Evolutionary conservation across 1,139 yeast genomes (phyloP), one percentile per base, ranked within the genome.

Genomic region (Kurtzmaniella quercitrusa): DNA sequence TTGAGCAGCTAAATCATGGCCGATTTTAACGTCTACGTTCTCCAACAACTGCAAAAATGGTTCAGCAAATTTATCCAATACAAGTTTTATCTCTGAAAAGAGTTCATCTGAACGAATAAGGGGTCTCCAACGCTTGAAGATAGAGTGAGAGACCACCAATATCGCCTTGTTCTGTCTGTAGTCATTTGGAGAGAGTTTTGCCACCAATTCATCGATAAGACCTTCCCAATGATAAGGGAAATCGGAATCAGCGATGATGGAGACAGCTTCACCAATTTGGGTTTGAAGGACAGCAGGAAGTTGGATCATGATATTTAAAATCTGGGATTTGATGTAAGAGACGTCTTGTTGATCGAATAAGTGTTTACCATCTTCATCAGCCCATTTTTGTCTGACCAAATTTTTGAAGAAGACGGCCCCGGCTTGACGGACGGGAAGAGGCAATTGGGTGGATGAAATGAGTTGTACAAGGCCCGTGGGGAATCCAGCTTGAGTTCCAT

Each of bases 71-170:
- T 85, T 88, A 44, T 81, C 87, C 52, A 94, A 72, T 1, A 93
- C 99, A 62, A 87, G 70, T 58, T 86, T 82, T 57, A 94, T 94
- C 60, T 94, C 99, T 46, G 79, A 64, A 59, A 89, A 91, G 46
- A 94, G 75, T 43, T 83, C 97, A 62, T 94, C 96, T 1, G 96
- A 85, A 55, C 97, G 77, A 60, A 89, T 89, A 45, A 93, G 72
- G 1, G 98, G 96, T 58, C 98, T 77, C 99, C 99, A 94, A 65
- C 95, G 82, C 60, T 86, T 89, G 68, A 93, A 94, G 50, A 94
- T 91, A 0, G 97, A 87, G 62, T 94, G 98, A 8, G 97, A 95
- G 16, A 94, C 98, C 15, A 83, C 77, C 49, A 94, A 69, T 7
- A 94, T 93, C 43, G 97, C 96, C 54, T 84, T 86, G 60, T 90